A percentile compares a stretch with the other conserved stretches of the same genome.
Evolutionary conservation across 495 filamentous ascomycete species (phyloP).

Genomic region (Tuber umbilicatum): DNA sequence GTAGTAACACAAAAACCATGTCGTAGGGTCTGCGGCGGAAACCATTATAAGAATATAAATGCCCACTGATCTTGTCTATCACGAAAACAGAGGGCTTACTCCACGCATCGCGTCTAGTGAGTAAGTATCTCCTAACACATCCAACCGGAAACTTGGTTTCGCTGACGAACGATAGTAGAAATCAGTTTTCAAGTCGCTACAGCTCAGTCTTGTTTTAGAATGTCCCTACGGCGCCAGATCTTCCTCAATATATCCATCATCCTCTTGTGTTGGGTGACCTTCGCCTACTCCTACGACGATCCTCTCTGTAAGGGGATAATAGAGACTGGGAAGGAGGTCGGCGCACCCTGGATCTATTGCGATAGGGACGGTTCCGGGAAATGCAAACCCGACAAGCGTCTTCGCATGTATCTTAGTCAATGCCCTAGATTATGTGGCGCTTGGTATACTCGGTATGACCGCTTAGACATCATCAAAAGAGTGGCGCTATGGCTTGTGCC

Average conservation of each 20-base stretch:
- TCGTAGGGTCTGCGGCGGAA: neutral
- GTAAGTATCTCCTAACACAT: neutral
- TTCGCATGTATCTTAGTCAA: neutral
- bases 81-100: neutral
- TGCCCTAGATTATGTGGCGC: neutral
- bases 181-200: neutral
- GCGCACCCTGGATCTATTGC: too few relatives aligned
- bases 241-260: neutral
- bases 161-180: neutral
- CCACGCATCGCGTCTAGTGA: neutral
- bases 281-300: neutral
- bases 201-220: neutral
- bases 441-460: neutral
- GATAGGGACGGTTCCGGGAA: neutral
- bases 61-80: neutral
- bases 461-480: neutral
- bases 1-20: neutral
- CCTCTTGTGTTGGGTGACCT: neutral
- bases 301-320: neutral
- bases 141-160: too few relatives aligned
- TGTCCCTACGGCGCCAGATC: neutral
- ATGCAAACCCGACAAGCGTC: neutral
- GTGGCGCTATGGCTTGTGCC: conserved; percentile 3
- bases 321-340: too few relatives aligned
- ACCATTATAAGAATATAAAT: neutral